Percentiles rank a stretch among this genome's conserved stretches.
Evolutionary conservation across 208 protist species (phyloP).

Genomic region (Zelonia costaricensis): DNA sequence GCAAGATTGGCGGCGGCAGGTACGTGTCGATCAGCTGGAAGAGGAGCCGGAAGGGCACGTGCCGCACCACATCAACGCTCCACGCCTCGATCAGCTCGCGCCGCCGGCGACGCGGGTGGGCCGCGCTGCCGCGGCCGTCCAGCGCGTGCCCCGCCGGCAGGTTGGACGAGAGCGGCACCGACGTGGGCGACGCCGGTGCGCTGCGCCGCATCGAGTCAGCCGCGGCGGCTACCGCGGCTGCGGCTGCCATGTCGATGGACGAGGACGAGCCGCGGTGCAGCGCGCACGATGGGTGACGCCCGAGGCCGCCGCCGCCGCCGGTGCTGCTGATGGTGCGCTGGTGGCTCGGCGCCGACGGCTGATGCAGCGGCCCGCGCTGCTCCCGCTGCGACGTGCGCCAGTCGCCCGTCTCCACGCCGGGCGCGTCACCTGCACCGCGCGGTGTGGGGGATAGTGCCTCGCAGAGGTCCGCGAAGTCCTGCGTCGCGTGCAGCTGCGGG

Average conservation of each 20-base stretch:
- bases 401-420: neutral
- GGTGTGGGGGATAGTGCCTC: constrained; percentile 1
- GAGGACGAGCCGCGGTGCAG: neutral
- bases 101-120: neutral
- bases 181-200: neutral
- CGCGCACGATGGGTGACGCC: neutral
- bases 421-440: neutral
- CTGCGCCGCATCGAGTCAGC: neutral
- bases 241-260: neutral
- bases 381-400: too few species aligned
- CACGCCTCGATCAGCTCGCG: constrained; percentile 17
- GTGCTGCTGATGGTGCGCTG: neutral
- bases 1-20: constrained; percentile 39
- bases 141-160: neutral
- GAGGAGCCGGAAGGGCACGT: constrained; percentile 39
- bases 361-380: neutral
- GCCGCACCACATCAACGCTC: constrained; percentile 23
- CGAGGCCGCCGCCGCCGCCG: too few species aligned
- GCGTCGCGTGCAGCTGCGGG: constrained; percentile 10
- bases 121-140: neutral
- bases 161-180: neutral
- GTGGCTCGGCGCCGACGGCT: neutral
- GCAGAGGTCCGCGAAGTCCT: constrained; percentile 15
- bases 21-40: constrained; percentile 64
- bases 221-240: neutral